phyloP scores from a whole-genome alignment of 371 early-diverging fungal genomes.

The Smittium mucronatum region DNA sequence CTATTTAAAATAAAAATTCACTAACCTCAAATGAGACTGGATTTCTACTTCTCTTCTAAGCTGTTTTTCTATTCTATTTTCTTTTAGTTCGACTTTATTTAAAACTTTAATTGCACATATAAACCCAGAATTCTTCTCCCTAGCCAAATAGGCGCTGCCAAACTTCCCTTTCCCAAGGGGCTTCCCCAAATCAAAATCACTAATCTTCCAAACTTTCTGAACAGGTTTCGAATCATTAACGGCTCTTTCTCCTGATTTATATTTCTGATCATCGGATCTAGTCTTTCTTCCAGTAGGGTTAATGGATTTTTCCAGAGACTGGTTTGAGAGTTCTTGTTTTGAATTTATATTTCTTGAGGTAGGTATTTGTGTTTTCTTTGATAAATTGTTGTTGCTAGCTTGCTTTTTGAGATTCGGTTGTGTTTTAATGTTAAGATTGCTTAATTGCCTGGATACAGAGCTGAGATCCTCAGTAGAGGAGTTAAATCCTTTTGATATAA shows the following conservation, averaged over 20 bases:
- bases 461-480: background rate
- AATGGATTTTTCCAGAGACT: background rate
- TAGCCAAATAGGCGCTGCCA: conserved; percentile 93
- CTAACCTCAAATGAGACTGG: conserved; percentile 71
- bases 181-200: conserved; percentile 94
- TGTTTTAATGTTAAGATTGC: background rate
- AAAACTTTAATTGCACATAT: conserved; percentile 91
- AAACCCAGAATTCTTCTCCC: conserved; percentile 70
- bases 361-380: background rate
- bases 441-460: background rate
- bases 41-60: conserved; percentile 95
- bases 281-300: background rate
- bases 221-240: background rate
- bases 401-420: background rate
- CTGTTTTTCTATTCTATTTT: conserved; percentile 67
- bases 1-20: conserved; percentile 19
- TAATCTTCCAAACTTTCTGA: conserved; percentile 60
- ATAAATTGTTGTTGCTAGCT: background rate
- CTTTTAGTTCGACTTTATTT: conserved; percentile 65
- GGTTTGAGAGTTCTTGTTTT: background rate
- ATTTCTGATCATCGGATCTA: background rate
- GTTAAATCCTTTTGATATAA: background rate
- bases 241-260: background rate
- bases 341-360: background rate
- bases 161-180: conserved; percentile 94